Base-by-base conservation (phyloP, 257 asterid species). In the Plantago elongata region DNA sequence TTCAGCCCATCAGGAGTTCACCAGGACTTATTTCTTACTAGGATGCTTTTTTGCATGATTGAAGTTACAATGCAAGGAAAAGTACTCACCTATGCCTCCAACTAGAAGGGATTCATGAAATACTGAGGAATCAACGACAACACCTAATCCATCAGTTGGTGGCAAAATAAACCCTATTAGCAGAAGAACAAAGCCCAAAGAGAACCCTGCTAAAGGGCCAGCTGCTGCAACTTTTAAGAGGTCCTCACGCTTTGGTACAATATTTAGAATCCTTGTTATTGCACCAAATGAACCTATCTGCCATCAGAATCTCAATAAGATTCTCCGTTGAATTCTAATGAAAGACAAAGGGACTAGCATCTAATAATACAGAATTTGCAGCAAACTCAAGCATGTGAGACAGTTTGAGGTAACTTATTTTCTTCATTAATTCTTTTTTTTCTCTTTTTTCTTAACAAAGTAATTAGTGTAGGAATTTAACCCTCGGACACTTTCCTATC, bases 271-370 rank as follows among this genome's bases (percentile, higher is more conserved):
- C 87, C 99, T 83, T 70, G 99, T 86, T 76, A 92, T 89, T 13
- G 91, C 75, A 68, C 99, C 99, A 72, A 75, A 92, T 46, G 95
- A 92, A 66, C 99, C 99, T 80, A 92, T 86, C 99, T 92, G 97
- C 81, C 89, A 77, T 67, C 75, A 75, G 54, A 77, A 80, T 69
- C 70, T 69, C 79, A 64, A 34, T 85, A 62, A 83, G 82, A 70
- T 37, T 54, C 46, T 61, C 47, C 10, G 18, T 29, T 18, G 43
- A 14, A 0, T 37, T 54, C 29, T 54, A 34, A 22, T 22, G 27
- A 22, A 22, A 22, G 27, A 22, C 27, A 22, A 2, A 22, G 27
- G 27, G 27, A 22, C 27, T 22, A 22, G 27, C 27, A 22, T 22
- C 27, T 22, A 22, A 1, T 2, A 22, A 22, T 22, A 22, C 17